Evolutionary conservation across 2,329 filamentous ascomycete species (phyloP), one percentile per base, ranked within the genome.

Genomic region (Plectosphaerella cucumerina): DNA sequence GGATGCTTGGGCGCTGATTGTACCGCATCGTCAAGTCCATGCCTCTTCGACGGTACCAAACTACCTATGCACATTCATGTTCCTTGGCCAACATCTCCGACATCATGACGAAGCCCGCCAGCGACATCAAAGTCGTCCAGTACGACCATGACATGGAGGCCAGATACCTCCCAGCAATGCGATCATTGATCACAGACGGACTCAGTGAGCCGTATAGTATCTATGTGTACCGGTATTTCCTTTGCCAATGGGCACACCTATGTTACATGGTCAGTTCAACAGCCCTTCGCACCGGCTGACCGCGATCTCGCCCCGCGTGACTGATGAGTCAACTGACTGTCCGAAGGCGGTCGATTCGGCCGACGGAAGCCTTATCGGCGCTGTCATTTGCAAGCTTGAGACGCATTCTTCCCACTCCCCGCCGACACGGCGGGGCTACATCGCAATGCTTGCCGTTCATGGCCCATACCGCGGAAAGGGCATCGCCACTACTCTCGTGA

Each of bases 181-280:
- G 93, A 50, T 86, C 92, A 51, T 74, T 99, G 64, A 99, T 99
- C 63, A 94, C 92, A 43, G 96, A 93, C 63, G 94, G 97, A 66
- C 80, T 99, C 47, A 97, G 93, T 60, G 94, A 99, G 69, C 94
- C 94, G 2, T 99, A 99, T 69, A 97, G 93, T 71, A 97, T 99
- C 66, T 99, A 99, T 73, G 94, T 99, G 52, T 99, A 97, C 70
- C 85, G 94, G 31, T 99, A 99, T 69, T 99, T 99, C 62, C 76
- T 99, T 17, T 96, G 95, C 65, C 91, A 97, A 80, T 99, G 94
- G 94, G 89, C 89, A 5, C 87, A 97, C 64, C 75, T 99, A n/a
- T 99, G 94, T 70, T 97, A 90, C 70, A 89, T 97, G 85, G 91
- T 93, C 72, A 33, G 65, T 49, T 31, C 6, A 44, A n/a, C n/a